Conservation (phyloP, 2,329 filamentous ascomycete genomes). For the Fusarium veterinarium region DNA sequence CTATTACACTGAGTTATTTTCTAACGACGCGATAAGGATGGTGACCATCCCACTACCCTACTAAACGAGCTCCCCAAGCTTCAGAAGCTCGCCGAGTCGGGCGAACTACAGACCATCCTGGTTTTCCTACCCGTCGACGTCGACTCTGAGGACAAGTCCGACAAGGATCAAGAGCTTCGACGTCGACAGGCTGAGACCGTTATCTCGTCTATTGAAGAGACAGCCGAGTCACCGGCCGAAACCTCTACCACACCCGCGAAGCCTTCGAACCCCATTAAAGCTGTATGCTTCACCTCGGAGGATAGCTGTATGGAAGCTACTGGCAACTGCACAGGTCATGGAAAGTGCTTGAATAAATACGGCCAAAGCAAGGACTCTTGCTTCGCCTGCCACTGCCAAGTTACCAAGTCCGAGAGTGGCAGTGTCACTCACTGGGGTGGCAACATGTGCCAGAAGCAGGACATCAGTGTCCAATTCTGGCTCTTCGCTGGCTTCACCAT, state of each 20-base stretch:
- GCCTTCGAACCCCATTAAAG: constrained; percentile 61
- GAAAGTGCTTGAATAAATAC: constrained; percentile 78
- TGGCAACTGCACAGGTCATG: constrained; percentile 84
- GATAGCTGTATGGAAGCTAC: constrained; percentile 77
- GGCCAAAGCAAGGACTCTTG: constrained; percentile 65
- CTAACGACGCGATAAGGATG: constrained; percentile 51
- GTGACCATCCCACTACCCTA: constrained; percentile 57
- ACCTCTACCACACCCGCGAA: constrained; percentile 44
- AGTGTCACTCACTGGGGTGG: constrained; percentile 85
- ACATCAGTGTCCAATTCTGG: constrained; percentile 90
- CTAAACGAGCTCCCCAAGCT: constrained; percentile 59
- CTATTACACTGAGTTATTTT: not conserved
- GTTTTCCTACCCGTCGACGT: constrained; percentile 65
- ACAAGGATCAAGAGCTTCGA: constrained; percentile 56
- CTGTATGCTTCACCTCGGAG: constrained; percentile 79
- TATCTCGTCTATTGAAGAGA: constrained; percentile 53
- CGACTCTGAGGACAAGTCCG: constrained; percentile 54
- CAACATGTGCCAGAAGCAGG: constrained; percentile 87
- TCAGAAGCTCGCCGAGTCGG: constrained; percentile 57
- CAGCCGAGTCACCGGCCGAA: constrained; percentile 37
- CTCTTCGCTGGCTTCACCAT: constrained; percentile 82
- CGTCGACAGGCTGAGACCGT: constrained; percentile 62
- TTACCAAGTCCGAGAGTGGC: constrained; percentile 66
- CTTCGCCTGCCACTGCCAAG: constrained; percentile 81
- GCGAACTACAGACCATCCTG: constrained; percentile 67